Evolutionary conservation across 2,329 filamentous ascomycete genomes (phyloP), one percentile per base, ranked within the genome.

Genomic region (Aureobasidium sp.): DNA sequence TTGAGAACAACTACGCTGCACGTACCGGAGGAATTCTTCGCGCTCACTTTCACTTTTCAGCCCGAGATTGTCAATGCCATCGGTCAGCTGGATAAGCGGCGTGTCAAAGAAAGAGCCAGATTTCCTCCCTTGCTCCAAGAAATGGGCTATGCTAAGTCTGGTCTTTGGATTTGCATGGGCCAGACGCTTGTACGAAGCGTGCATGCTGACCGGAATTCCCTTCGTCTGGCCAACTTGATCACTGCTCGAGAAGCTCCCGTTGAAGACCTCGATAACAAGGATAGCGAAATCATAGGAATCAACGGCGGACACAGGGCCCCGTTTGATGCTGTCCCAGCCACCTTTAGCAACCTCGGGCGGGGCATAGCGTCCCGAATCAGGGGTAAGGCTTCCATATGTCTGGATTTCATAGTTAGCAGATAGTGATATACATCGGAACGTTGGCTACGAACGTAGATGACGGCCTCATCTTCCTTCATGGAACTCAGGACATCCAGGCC

Each of bases 401-500:
- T 94, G 66, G 15, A 10, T 37, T 63, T 71, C 46, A 70, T 65
- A n/a, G 23, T 58, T 20, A 39, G 42, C 32, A 17, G 7, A 20
- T 26, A 10, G 13, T 29, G 12, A 5, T 41, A 17, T 20, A 32
- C 10, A 51, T n/a, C 37, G 5, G 13, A 5, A 32, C 4, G 5
- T 37, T 4, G 10, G 15, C 29, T 32, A 47, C 32, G 72, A 65
- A 90, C 87, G 72, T 95, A 97, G 70, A 99, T 92, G 52, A 96
- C 81, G 10, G 92, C 91, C 68, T 97, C 91, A 65, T 97, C 92
- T 62, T 97, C 94, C 70, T 97, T 97, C 77, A 97, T 87, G 41
- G 89, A 97, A 76, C 92, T 97, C 63, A 97, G 75, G 5, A 96
- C 84, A 67, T 99, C 94, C 68, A 99, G 96, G 0, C 94, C 94